phyloP scores from a whole-genome alignment of 345 rosid species.

The Psidium guajava region DNA sequence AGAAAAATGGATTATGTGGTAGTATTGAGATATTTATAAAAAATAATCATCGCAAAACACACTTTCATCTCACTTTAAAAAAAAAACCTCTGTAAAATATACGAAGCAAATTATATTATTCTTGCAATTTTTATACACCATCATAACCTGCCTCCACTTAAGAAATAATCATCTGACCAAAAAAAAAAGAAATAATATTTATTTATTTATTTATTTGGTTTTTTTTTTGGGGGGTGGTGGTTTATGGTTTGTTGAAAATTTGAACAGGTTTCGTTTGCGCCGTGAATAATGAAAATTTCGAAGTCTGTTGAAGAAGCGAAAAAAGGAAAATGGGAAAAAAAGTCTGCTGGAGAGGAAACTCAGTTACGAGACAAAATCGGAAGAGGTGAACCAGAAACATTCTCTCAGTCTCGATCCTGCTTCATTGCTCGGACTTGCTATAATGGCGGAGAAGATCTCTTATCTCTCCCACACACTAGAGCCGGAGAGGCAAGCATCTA shows the following conservation, averaged over 20 bases:
- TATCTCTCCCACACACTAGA: slow-evolving; percentile 34
- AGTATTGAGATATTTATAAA: background rate
- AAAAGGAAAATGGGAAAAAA: too few relatives aligned
- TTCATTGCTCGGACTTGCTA: background rate
- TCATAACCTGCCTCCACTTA: too few relatives aligned
- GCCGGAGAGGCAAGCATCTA: slow-evolving; percentile 20
- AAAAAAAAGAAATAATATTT: too few relatives aligned
- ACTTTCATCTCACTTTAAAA: too few relatives aligned
- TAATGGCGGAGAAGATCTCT: slow-evolving; percentile 30
- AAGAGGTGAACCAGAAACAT: background rate
- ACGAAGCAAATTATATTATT: too few relatives aligned
- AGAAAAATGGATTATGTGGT: background rate
- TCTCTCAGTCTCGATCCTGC: background rate
- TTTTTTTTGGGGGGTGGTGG: too few relatives aligned
- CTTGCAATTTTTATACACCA: too few relatives aligned
- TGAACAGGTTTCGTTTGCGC: background rate
- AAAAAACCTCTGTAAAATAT: background rate
- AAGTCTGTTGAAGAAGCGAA: too few relatives aligned
- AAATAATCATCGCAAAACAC: background rate
- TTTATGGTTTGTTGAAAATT: too few relatives aligned
- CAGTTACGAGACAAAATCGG: background rate
- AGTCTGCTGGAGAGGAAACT: background rate
- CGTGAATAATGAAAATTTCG: background rate
- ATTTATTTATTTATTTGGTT: too few relatives aligned
- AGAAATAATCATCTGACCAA: background rate